A percentile compares a stretch with the other conserved stretches of the same genome.
phyloP scores from a whole-genome alignment of 177 flowering plant species.

The Tripterygium wilfordii region DNA sequence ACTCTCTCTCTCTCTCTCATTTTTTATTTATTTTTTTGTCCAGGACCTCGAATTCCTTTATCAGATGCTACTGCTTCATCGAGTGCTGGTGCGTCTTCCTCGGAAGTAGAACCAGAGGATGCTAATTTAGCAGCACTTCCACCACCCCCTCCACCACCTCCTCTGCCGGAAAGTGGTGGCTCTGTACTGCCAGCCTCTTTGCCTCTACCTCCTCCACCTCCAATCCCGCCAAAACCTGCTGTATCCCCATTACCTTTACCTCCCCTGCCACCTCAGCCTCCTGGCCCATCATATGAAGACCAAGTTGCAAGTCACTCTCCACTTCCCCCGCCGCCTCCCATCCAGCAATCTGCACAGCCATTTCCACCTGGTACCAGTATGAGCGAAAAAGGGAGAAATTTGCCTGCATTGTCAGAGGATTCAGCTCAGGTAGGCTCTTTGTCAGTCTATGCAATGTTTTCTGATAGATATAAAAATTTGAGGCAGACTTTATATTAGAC shows the following conservation, averaged over 20 bases:
- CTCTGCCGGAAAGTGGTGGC: constrained; percentile 60
- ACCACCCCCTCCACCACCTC: constrained; percentile 87
- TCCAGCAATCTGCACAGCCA: constrained; percentile 54
- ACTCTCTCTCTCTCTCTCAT: neutral
- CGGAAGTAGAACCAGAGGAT: constrained; percentile 57
- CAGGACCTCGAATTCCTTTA: constrained; percentile 80
- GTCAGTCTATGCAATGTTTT: no score
- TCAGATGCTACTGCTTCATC: constrained; percentile 58
- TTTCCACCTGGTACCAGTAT: constrained; percentile 66
- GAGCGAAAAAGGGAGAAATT: constrained; percentile 34
- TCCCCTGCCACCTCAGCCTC: constrained; percentile 82
- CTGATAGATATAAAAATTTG: no score
- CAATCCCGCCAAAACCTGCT: constrained; percentile 61
- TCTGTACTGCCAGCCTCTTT: constrained; percentile 49
- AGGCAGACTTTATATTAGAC: no score
- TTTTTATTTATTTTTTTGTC: constrained; percentile 7
- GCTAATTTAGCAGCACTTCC: constrained; percentile 43
- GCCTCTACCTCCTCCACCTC: constrained; percentile 89
- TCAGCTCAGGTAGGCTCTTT: constrained; percentile 36
- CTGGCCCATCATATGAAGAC: constrained; percentile 75
- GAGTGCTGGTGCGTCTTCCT: constrained; percentile 63
- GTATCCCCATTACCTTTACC: constrained; percentile 43
- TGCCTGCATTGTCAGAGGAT: constrained; percentile 30
- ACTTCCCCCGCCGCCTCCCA: constrained; percentile 61
- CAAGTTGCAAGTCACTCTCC: constrained; percentile 31